Base-by-base conservation (phyloP, 192 early-diverging fungal species). In the Coemansia sp. region DNA sequence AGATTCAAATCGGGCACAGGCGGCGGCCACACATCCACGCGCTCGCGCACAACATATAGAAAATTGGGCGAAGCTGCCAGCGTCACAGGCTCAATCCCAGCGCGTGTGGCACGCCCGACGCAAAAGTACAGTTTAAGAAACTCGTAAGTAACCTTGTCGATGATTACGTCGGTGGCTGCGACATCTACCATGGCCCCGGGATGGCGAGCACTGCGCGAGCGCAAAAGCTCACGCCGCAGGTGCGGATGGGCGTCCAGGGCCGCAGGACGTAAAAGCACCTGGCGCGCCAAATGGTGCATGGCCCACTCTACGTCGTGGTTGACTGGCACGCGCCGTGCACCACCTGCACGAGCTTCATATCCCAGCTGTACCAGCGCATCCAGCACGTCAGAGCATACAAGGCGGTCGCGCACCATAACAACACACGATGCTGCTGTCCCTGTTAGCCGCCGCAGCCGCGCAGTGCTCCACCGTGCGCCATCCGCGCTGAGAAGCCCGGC, bases 251-350 rank as follows among this genome's bases (percentile, higher is more conserved):
- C 46, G 17, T 52, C 64, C 50, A 82, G 78, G 2, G 70, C 64
- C 5, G 59, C 63, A 10, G 78, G 65, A 6, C 68, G 75, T 53
- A 84, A 46, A 46, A 84, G 81, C 51, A 84, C 83, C 54, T 81
- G 79, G 36, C 69, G 72, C 22, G 75, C 75, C 25, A 84, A 72
- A 46, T 84, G 72, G 67, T 84, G 83, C 70, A 84, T 82, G n/a
- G 83, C 83, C 83, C 83, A 84, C 59, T 81, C 78, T 51, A 82
- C 63, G 39, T 84, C 79, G 57, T 84, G 83, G 70, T 84, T 84
- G 54, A 84, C 67, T 0, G 69, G 75, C 62, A 80, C 67, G 6
- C 75, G 66, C 30, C 79, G 71, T 6, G 60, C 71, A 29, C 57
- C 58, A 19, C 66, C 75, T 29, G 74, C 80, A 19, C 71, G 67